phyloP scores from a whole-genome alignment of 805 yeast genomes.

The Candida maltosa region DNA sequence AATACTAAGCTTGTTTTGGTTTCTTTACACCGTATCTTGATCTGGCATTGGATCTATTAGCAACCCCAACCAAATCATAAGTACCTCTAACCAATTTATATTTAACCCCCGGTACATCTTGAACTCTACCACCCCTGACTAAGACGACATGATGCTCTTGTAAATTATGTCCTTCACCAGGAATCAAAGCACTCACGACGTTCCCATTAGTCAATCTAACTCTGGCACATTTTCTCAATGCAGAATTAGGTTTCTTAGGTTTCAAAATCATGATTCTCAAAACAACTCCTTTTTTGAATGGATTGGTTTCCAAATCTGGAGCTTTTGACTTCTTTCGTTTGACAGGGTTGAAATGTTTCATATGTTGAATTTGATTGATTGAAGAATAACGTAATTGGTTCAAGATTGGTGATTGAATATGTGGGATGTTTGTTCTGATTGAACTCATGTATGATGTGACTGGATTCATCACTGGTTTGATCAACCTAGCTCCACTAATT shows the following conservation, averaged over 20 bases:
- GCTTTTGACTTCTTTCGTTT: slow-evolving; percentile 56
- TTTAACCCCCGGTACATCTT: slow-evolving; percentile 97
- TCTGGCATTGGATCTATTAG: slow-evolving; percentile 84
- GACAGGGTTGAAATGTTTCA: slow-evolving; percentile 47
- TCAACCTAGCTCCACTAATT: slow-evolving; percentile 5
- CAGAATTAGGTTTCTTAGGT: slow-evolving; percentile 98
- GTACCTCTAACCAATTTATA: slow-evolving; percentile 93
- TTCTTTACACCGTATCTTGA: slow-evolving; percentile 92
- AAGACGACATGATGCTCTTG: slow-evolving; percentile 96
- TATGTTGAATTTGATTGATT: slow-evolving; percentile 72
- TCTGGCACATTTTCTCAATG: slow-evolving; percentile 95
- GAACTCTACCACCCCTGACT: slow-evolving; percentile 97
- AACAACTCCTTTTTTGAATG: slow-evolving; percentile 91
- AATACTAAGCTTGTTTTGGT: slow-evolving; percentile 54
- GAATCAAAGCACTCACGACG: slow-evolving; percentile 87
- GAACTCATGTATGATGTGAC: slow-evolving; percentile 11
- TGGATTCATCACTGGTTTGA: slow-evolving; percentile 5
- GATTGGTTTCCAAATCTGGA: slow-evolving; percentile 80
- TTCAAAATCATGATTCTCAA: slow-evolving; percentile 90
- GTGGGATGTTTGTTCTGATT: slow-evolving; percentile 14
- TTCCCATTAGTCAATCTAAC: slow-evolving; percentile 90
- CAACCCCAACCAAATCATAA: slow-evolving; percentile 90
- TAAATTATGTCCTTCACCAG: slow-evolving; percentile 97
- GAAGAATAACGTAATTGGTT: slow-evolving; percentile 60
- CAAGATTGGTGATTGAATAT: slow-evolving; percentile 6